phyloP scores from a whole-genome alignment of 192 early-diverging fungal genomes.

The Mortierella antarctica region DNA sequence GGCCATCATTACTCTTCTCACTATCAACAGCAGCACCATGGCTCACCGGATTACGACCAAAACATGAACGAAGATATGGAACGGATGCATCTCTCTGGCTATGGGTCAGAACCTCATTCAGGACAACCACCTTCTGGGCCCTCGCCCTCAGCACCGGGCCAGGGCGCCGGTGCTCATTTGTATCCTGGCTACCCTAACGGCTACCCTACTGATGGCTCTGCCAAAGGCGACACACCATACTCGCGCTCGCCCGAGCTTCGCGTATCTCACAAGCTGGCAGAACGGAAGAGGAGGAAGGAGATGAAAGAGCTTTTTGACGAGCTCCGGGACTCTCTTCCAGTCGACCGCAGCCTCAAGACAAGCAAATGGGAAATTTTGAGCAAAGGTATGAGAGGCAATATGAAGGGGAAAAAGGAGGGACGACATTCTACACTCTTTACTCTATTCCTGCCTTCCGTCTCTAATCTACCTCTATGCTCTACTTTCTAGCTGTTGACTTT shows the following conservation, averaged over 20 bases:
- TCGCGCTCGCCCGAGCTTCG: conserved; percentile 82
- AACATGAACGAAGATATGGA: conserved; percentile 50
- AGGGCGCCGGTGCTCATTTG: conserved; percentile 4
- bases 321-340: conserved; percentile 79
- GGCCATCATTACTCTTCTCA: conserved; percentile 33
- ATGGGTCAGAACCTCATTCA: conserved; percentile 14
- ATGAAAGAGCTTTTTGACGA: conserved; percentile 95
- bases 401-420: background rate
- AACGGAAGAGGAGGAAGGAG: conserved; percentile 87
- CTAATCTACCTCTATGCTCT: background rate
- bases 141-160: background rate
- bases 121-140: background rate
- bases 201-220: conserved; percentile 11
- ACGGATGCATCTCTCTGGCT: conserved; percentile 31
- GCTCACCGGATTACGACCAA: conserved; percentile 39
- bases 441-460: conserved; percentile 13
- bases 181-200: conserved; percentile 45
- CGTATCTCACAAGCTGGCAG: conserved; percentile 88
- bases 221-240: conserved; percentile 68
- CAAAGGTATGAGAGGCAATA: conserved; percentile 69
- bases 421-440: background rate
- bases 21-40: conserved; percentile 17
- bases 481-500: conserved; percentile 63
- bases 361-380: conserved; percentile 94
- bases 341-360: conserved; percentile 82